A percentile compares a stretch with the other conserved stretches of the same genome.
phyloP scores from a whole-genome alignment of 495 filamentous ascomycete species.

The Schizothecium vesticola region DNA sequence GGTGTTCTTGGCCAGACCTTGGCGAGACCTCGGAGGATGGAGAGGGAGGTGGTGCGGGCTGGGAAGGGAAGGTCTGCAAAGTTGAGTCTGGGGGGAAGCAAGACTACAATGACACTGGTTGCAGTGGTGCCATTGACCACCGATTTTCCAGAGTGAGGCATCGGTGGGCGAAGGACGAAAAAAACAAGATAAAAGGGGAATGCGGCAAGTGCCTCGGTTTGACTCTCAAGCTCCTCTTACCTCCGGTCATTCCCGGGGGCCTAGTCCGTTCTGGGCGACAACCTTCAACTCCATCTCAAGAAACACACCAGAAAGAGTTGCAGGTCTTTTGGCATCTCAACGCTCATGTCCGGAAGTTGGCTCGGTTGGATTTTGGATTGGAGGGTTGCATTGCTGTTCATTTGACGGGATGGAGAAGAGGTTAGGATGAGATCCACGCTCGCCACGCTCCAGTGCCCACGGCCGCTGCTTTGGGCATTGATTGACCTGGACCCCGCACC shows the following conservation, averaged over 20 bases:
- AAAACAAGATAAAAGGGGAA: not conserved
- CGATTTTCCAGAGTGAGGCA: not conserved
- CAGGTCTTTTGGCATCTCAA: not conserved
- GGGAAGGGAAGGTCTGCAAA: not conserved
- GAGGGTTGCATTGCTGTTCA: not conserved
- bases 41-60: not conserved
- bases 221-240: not conserved
- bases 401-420: not conserved
- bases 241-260: not conserved
- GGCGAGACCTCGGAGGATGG: not conserved
- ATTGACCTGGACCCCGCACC: not conserved
- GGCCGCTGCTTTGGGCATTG: not conserved
- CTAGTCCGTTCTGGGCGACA: not conserved
- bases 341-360: not conserved
- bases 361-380: not conserved
- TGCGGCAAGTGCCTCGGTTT: not conserved
- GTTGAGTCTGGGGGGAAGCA: not conserved
- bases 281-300: not conserved
- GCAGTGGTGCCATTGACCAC: not conserved
- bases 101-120: not conserved
- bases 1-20: not conserved
- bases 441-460: not conserved
- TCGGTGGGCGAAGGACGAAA: not conserved
- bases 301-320: not conserved
- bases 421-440: not conserved